These are phyloP conservation scores for Naganishia sp. DNA, from an alignment of 1,284 basidiomycete species.

Conservation along the genomic window DNA sequence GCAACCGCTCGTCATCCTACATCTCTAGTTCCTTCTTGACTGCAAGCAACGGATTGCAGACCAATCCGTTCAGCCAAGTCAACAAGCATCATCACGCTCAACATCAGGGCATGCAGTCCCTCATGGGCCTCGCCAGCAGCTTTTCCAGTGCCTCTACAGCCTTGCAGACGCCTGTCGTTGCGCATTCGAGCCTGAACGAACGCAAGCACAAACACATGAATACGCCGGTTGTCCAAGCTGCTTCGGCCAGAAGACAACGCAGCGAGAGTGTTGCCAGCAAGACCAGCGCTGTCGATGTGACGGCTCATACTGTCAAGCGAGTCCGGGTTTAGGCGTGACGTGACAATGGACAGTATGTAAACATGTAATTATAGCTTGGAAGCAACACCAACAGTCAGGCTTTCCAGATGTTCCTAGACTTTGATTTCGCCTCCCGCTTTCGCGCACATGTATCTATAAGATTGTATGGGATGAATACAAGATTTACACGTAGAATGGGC, in stretches of 20 bases:
- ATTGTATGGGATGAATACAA: neutral
- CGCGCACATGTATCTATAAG: neutral
- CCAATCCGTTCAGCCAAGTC: constrained; percentile 27
- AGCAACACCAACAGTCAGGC: neutral
- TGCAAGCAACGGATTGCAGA: constrained; percentile 2
- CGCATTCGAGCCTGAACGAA: constrained; percentile 7
- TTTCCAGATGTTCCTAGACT: neutral
- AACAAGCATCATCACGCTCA: constrained; percentile 12
- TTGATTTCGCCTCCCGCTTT: constrained; percentile 16
- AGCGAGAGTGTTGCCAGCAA: constrained; percentile 27
- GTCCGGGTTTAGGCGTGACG: constrained; percentile 5
- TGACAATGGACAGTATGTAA: constrained; percentile 4
- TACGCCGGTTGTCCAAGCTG: constrained; percentile 22
- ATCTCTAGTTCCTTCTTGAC: constrained; percentile 14
- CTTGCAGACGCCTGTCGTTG: constrained; percentile 5
- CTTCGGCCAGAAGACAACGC: constrained; percentile 22
- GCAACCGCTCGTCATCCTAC: constrained; percentile 56
- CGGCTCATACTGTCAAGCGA: constrained; percentile 19
- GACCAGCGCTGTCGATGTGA: constrained; percentile 13
- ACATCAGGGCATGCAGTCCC: constrained; percentile 16
- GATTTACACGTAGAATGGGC: neutral
- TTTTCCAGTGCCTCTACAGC: constrained; percentile 9
- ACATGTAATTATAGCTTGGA: constrained; percentile 3
- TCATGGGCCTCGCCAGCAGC: constrained; percentile 25
- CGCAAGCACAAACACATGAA: constrained; percentile 6